Evolutionary conservation across 768 basidiomycete species (phyloP).

Genomic region (Termitomyces sp.): DNA sequence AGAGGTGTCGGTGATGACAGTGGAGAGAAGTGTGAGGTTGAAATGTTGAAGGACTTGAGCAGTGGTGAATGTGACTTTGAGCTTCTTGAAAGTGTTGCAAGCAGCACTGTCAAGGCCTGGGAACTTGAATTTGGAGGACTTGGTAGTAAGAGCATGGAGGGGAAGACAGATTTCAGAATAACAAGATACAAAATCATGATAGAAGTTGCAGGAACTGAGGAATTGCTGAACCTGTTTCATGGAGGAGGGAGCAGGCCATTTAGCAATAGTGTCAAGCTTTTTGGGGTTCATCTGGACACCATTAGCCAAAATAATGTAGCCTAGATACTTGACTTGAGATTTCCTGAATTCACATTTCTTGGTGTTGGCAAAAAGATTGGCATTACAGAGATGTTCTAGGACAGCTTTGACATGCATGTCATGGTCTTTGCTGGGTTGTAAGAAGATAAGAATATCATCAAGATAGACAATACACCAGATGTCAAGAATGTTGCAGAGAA

Average conservation of each 20-base stretch:
- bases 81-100: too few relatives aligned
- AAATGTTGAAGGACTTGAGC: too few relatives aligned
- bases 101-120: too few relatives aligned
- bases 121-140: too few relatives aligned
- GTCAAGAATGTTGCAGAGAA: neutral
- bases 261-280: neutral
- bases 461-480: neutral
- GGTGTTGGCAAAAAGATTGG: neutral
- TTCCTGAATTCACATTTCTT: neutral
- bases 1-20: too few relatives aligned
- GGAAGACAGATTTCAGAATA: too few relatives aligned
- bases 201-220: too few relatives aligned
- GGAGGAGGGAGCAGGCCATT: conserved; percentile 29
- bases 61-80: too few relatives aligned
- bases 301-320: neutral
- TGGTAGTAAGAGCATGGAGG: too few relatives aligned
- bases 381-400: neutral
- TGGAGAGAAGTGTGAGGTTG: too few relatives aligned
- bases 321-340: neutral
- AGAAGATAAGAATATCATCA: neutral
- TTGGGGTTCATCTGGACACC: conserved; percentile 1
- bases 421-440: neutral
- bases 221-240: too few relatives aligned
- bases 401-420: neutral
- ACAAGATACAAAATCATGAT: too few relatives aligned